A percentile compares a stretch with the other conserved stretches of the same genome.
phyloP scores from a whole-genome alignment of 75 land plant genomes.

The Sequoia sempervirens region DNA sequence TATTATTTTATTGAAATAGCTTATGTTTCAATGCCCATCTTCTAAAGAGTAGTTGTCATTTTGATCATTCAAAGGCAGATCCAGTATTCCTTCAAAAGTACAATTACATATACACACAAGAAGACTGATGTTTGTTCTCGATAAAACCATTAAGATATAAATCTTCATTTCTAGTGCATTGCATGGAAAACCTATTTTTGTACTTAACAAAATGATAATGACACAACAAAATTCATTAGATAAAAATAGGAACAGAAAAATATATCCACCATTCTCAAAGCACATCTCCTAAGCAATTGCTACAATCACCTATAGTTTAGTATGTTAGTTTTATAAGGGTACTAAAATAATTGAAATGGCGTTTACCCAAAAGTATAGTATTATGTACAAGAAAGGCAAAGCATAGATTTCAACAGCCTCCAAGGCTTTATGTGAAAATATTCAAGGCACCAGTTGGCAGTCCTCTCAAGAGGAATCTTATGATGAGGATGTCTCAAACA shows the following conservation, averaged over 20 bases:
- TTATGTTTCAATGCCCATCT: no score
- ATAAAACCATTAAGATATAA: neutral
- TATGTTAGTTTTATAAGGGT: neutral
- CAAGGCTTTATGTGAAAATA: neutral
- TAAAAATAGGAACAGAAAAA: neutral
- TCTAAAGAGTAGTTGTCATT: no score
- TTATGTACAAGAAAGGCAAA: neutral
- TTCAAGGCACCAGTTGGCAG: neutral
- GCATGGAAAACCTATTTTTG: neutral
- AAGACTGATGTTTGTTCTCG: neutral
- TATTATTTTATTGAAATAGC: no score
- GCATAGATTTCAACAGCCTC: neutral
- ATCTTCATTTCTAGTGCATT: neutral
- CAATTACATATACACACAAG: neutral
- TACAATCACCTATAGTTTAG: neutral
- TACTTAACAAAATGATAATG: neutral
- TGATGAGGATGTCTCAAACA: conserved; percentile 14
- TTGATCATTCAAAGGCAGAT: no score
- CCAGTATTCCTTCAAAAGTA: neutral
- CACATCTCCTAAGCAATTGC: neutral
- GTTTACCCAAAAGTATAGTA: neutral
- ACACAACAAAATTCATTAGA: neutral
- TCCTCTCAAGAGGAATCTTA: neutral
- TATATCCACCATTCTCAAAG: neutral
- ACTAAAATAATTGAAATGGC: neutral